Evolutionary conservation across 371 early-diverging fungal genomes (phyloP), one percentile per base, ranked within the genome.

Genomic region (Apophysomyces variabilis): DNA sequence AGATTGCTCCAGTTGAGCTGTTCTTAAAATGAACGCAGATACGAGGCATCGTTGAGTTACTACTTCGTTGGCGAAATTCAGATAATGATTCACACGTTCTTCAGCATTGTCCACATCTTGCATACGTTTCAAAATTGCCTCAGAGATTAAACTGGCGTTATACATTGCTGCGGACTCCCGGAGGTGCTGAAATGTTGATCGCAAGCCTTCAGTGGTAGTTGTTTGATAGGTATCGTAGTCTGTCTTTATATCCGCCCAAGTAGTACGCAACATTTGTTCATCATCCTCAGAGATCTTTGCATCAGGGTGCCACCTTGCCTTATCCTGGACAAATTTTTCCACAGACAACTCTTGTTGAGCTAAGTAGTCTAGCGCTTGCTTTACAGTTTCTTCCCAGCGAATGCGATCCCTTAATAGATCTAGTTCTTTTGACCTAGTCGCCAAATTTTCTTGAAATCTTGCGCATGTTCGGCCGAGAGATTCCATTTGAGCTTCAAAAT

Each of bases 401-500:
- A 70, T 39, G 18, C 73, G 71, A 26, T 73, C 70, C 26, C 71
- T 66, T 8, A 78, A 57, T 26, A 74, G 60, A 4, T 72, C 71
- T 21, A 76, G 65, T 38, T 83, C 83, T 18, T 64, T 76, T 0
- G 74, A 65, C 0, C 68, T 64, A 6, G 73, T 64, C 0, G 61
- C 57, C 26, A 79, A 57, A 32, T 62, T 70, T 21, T 83, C 83
- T 57, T 81, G 70, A 13, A 78, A 67, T 7, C 82, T 59, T 39
- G 45, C 59, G 3, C 65, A 57, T 0, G 69, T 57, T 38, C 75
- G 75, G 7, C 60, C 57, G 12, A 78, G 37, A 1, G 75, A 69
- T 26, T 76, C 78, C 82, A 82, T 82, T 37, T 69, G 65, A 2
- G 69, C 74, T 59, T 79, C 82, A n/a, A 82, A 62, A 60, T 79